phyloP scores from a whole-genome alignment of 1,284 basidiomycete genomes.

The Sanghuangporus weigelae region DNA sequence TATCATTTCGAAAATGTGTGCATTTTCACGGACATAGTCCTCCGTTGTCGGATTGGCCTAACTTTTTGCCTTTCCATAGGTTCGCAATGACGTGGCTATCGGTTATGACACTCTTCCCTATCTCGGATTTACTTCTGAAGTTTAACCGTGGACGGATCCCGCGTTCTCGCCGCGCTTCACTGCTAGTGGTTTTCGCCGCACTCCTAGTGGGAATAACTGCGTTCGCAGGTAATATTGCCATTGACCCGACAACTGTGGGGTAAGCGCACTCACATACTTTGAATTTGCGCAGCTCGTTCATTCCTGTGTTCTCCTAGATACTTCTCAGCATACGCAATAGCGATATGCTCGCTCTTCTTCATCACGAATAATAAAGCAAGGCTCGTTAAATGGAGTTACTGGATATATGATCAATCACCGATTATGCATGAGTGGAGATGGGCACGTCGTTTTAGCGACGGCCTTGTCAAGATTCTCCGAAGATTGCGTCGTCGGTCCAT shows the following conservation, averaged over 20 bases:
- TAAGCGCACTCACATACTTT: constrained; percentile 25
- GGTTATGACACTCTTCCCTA: constrained; percentile 59
- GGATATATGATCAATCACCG: constrained; percentile 59
- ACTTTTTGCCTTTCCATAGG: constrained; percentile 25
- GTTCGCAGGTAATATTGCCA: constrained; percentile 54
- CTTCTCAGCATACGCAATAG: constrained; percentile 54
- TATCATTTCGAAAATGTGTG: constrained; percentile 54
- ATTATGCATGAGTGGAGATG: constrained; percentile 34
- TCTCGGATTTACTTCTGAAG: constrained; percentile 54
- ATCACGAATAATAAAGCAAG: constrained; percentile 48
- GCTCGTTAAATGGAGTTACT: constrained; percentile 49
- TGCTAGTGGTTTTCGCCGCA: constrained; percentile 36
- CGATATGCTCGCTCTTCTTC: constrained; percentile 41
- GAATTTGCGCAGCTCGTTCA: background rate
- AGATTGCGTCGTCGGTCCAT: background rate
- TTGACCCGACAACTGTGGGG: constrained; percentile 51
- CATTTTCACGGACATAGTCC: background rate
- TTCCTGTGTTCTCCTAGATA: constrained; percentile 37
- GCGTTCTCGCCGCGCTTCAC: constrained; percentile 35
- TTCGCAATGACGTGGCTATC: constrained; percentile 63
- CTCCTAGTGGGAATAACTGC: constrained; percentile 42
- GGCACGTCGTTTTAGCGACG: constrained; percentile 37
- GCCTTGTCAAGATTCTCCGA: constrained; percentile 30
- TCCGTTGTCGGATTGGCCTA: background rate
- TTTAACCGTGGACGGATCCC: constrained; percentile 59